These are phyloP conservation scores for Erysimum pusillum DNA, from an alignment of 441 rosid species.

Conservation along the genomic window DNA sequence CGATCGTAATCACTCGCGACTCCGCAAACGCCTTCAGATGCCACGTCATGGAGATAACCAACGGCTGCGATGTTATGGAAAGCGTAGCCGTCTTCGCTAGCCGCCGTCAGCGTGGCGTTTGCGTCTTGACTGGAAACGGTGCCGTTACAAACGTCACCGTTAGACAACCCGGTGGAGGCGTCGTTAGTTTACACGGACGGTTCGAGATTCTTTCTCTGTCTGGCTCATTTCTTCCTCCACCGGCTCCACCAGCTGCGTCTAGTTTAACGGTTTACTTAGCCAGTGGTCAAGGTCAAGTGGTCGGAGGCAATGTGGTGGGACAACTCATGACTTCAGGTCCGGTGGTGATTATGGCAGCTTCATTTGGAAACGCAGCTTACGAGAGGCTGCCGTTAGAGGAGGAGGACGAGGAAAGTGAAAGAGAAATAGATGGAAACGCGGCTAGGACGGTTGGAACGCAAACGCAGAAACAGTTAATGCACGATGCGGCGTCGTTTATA, in stretches of 20 bases:
- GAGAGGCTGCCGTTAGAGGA: conserved; percentile 83
- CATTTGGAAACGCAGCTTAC: conserved; percentile 80
- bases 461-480: conserved; percentile 43
- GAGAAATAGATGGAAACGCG: conserved; percentile 23
- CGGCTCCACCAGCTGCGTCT: conserved; percentile 79
- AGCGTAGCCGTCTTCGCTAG: conserved; percentile 66
- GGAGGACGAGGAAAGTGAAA: conserved; percentile 58
- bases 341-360: conserved; percentile 79
- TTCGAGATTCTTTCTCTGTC: conserved; percentile 81
- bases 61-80: conserved; percentile 68
- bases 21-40: conserved; percentile 77
- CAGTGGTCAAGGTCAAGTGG: conserved; percentile 61
- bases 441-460: conserved; percentile 42
- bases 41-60: conserved; percentile 73
- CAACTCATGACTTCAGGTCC: conserved; percentile 51
- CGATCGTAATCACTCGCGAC: conserved; percentile 76
- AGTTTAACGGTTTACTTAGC: conserved; percentile 57
- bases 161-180: conserved; percentile 59
- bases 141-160: conserved; percentile 72
- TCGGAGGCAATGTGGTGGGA: conserved; percentile 60
- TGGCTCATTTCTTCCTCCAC: conserved; percentile 83
- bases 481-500: conserved; percentile 46
- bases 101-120: conserved; percentile 73
- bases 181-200: conserved; percentile 77
- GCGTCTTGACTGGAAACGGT: conserved; percentile 76